Conservation (phyloP, 129 eudicot species). For the Ambrosia trifida region DNA sequence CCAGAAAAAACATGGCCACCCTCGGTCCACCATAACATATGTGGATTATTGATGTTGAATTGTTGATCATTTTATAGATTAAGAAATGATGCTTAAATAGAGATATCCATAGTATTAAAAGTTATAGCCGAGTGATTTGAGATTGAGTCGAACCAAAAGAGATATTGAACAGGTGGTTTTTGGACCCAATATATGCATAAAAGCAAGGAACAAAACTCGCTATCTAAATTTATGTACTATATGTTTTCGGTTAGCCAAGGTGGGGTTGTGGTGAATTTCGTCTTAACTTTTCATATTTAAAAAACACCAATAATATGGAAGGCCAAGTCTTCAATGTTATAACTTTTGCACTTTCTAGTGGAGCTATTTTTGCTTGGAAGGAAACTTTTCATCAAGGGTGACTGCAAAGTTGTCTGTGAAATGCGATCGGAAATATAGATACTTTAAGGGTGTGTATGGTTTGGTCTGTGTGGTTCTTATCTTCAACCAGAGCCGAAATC, state of each 20-base stretch:
- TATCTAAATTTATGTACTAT: not conserved
- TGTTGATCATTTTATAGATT: not conserved
- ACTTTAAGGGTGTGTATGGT: no score
- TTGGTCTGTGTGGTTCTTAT: no score
- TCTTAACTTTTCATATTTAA: not conserved
- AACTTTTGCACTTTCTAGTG: no score
- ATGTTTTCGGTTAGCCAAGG: not conserved
- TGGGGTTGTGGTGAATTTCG: not conserved
- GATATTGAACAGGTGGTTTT: no score
- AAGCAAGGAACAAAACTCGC: not conserved
- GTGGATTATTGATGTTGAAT: not conserved
- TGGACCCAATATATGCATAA: no score
- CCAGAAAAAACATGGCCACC: constrained; percentile 18
- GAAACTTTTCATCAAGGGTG: no score
- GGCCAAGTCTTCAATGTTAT: not conserved
- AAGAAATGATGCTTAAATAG: not conserved
- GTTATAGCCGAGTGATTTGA: not conserved
- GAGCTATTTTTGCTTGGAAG: no score
- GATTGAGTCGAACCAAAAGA: not conserved
- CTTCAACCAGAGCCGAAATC: no score
- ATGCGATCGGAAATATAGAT: no score
- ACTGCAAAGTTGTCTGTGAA: no score
- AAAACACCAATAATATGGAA: not conserved
- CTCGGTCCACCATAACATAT: constrained; percentile 19
- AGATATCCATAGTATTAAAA: not conserved